phyloP scores from a whole-genome alignment of 2,329 filamentous ascomycete species.

The Claviceps sp. region DNA sequence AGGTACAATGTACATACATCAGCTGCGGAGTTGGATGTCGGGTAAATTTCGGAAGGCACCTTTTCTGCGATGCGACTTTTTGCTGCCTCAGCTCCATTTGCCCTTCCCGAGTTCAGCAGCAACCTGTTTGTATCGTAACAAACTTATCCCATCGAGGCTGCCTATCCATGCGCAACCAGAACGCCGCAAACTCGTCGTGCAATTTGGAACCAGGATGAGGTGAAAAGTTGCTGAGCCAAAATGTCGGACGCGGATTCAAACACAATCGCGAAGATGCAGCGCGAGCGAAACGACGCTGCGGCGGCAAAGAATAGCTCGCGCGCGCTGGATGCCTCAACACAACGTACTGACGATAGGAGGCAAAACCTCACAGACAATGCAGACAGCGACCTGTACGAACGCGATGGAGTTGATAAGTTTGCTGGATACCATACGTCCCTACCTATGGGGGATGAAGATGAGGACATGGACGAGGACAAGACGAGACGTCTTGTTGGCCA shows the following conservation, averaged over 20 bases:
- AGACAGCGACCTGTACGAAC: slow-evolving; percentile 79
- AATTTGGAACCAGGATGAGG: slow-evolving; percentile 31
- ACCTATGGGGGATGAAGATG: slow-evolving; percentile 63
- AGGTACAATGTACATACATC: too few relatives aligned
- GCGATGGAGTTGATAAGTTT: slow-evolving; percentile 65
- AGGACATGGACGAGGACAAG: slow-evolving; percentile 64
- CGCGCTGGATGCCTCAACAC: slow-evolving; percentile 63
- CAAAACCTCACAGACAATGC: slow-evolving; percentile 80
- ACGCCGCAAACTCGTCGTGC: slow-evolving; percentile 20
- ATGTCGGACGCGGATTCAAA: slow-evolving; percentile 79
- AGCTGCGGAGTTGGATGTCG: slow-evolving; percentile 8
- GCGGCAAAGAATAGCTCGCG: slow-evolving; percentile 70
- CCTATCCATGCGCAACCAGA: slow-evolving; percentile 24
- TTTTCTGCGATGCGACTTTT: slow-evolving; percentile 14
- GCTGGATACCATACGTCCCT: slow-evolving; percentile 86
- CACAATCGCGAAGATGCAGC: slow-evolving; percentile 73
- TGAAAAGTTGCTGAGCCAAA: slow-evolving; percentile 23
- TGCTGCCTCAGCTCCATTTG: slow-evolving; percentile 13
- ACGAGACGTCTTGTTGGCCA: slow-evolving; percentile 77
- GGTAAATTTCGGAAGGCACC: slow-evolving; percentile 19
- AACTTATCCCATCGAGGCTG: slow-evolving; percentile 10
- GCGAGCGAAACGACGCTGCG: slow-evolving; percentile 76
- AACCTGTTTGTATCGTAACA: slow-evolving; percentile 7
- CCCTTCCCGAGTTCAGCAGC: background rate
- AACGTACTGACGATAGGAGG: slow-evolving; percentile 82